A percentile compares a stretch with the other conserved stretches of the same genome.
Conservation (phyloP, 495 filamentous ascomycete genomes). For the Trichoderma erinaceum region DNA sequence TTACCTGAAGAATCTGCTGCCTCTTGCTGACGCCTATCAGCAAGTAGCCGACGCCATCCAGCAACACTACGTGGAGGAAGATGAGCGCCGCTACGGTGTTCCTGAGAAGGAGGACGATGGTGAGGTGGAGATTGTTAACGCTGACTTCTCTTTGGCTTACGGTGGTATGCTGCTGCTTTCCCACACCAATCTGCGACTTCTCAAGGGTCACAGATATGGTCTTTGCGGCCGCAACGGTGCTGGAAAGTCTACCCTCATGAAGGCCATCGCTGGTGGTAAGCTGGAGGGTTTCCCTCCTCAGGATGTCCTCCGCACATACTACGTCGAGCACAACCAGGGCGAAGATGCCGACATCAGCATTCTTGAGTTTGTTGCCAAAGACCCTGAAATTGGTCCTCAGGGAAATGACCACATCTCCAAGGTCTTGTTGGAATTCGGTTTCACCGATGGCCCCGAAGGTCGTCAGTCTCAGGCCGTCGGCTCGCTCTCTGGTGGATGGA, state of each 20-base stretch:
- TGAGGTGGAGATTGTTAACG: constrained; percentile 89
- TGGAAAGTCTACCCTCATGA: constrained; percentile 98
- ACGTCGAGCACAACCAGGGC: constrained; percentile 97
- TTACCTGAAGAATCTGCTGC: constrained; percentile 69
- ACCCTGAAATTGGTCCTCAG: constrained; percentile 70
- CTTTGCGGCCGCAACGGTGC: constrained; percentile 95
- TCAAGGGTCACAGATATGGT: constrained; percentile 95
- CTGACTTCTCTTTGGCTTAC: constrained; percentile 95
- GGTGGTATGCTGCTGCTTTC: constrained; percentile 96
- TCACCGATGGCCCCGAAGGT: constrained; percentile 83
- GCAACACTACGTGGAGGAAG: constrained; percentile 68
- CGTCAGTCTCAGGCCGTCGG: constrained; percentile 82
- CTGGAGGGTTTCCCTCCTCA: constrained; percentile 93
- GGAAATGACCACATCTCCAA: constrained; percentile 71
- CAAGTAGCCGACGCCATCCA: constrained; percentile 61
- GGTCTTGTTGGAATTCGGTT: constrained; percentile 86
- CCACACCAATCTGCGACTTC: constrained; percentile 88
- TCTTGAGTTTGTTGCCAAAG: constrained; percentile 80
- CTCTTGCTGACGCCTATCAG: constrained; percentile 45
- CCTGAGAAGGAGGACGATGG: constrained; percentile 80
- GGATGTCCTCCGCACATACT: constrained; percentile 88
- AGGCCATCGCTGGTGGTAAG: constrained; percentile 89
- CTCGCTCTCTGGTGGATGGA: constrained; percentile 97
- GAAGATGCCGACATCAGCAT: constrained; percentile 95
- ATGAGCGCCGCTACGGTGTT: constrained; percentile 78